Evolutionary conservation across 352 stramenopile species (phyloP).

Genomic region (Phytophthora ohioensis): DNA sequence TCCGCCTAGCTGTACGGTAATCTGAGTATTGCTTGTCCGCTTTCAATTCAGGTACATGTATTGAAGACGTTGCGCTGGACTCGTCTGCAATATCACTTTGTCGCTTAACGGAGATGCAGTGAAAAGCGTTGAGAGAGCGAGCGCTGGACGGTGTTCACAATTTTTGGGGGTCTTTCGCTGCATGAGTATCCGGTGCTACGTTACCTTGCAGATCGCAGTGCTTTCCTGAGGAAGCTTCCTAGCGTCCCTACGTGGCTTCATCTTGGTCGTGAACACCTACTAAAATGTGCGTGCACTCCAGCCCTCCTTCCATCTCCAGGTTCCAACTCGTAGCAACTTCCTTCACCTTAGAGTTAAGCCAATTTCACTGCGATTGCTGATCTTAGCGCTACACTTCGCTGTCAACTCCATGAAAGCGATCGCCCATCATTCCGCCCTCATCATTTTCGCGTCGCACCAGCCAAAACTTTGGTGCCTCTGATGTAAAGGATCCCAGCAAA

Average conservation of each 20-base stretch:
- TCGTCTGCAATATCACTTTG: not conserved
- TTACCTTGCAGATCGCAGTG: slow-evolving; percentile 27
- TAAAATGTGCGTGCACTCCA: not conserved
- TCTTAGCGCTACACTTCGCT: not conserved
- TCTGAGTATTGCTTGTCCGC: not conserved
- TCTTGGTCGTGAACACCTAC: not conserved
- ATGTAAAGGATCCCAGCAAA: slow-evolving; percentile 34
- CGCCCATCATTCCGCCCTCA: slow-evolving; percentile 27
- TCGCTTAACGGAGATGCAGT: no score
- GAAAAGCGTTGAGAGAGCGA: slow-evolving; percentile 6
- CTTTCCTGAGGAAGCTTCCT: slow-evolving; percentile 31
- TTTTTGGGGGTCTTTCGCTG: slow-evolving; percentile 33
- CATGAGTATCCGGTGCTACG: slow-evolving; percentile 36
- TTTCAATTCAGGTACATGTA: not conserved
- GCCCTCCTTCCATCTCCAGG: not conserved
- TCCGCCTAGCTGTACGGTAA: not conserved
- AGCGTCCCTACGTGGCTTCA: slow-evolving; percentile 17
- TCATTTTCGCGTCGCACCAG: slow-evolving; percentile 32
- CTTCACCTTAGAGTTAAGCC: not conserved
- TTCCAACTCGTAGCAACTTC: not conserved
- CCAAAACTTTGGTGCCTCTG: slow-evolving; percentile 11
- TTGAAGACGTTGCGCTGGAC: not conserved
- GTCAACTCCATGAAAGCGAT: slow-evolving; percentile 6
- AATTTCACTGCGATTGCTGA: not conserved
- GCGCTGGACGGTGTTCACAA: slow-evolving; percentile 14